Evolutionary conservation across 768 basidiomycete species (phyloP), one percentile per base, ranked within the genome.

Genomic region (Naematelia aurantialba): DNA sequence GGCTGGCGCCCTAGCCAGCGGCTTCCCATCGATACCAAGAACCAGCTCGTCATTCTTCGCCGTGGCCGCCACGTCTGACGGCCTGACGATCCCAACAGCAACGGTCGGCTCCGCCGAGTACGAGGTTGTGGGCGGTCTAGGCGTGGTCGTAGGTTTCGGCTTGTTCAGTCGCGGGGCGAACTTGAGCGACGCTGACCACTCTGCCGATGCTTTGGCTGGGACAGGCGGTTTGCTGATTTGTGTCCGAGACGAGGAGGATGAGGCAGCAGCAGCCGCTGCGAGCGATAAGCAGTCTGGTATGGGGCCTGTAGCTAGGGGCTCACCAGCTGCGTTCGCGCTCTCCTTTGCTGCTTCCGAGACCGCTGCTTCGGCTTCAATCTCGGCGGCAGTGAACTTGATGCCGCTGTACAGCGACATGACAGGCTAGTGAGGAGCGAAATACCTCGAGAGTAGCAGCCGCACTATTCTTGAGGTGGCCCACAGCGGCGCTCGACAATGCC

Each of bases 161-260:
- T 68, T 57, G n/a, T 60, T 60, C 11, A 73, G 46, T 39, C 73
- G 46, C 0, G 75, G 75, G n/a, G 75, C 75, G 58, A 76, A 76
- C 21, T 69, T 67, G 3, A 76, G 53, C 0, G 71, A 67, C 3
- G 75, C 72, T 11, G 75, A 72, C 58, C 63, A 70, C 31, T 58
- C 65, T 13, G 55, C 69, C 22, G 64, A 39, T 21, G 60, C 30
- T 44, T 56, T 58, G 17, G 46, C 46, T 10, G 46, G 19, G 19
- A 26, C 46, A 47, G 46, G 8, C 11, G 46, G 46, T 11, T 19
- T 47, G 46, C 11, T 47, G 46, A 19, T 26, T 47, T 21, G 8
- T 8, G 8, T 19, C 8, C 10, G 46, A 21, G 46, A 26, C 11
- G 19, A 19, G 8, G 46, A 21, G 46, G 52, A 52, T 30, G 27